Evolutionary conservation across 768 basidiomycete genomes (phyloP).

Genomic region (Xanthoconium stramineum): DNA sequence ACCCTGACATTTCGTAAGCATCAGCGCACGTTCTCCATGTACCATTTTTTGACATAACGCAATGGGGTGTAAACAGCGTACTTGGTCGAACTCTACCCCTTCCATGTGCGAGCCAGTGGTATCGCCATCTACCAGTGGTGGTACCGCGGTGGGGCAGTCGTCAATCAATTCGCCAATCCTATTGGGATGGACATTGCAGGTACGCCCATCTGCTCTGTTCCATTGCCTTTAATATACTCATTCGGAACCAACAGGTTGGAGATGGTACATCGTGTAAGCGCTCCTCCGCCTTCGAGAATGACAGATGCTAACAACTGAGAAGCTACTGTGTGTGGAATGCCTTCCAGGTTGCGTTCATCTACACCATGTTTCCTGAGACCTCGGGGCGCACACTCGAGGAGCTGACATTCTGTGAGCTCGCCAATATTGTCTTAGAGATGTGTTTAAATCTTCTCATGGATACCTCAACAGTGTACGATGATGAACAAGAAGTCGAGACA

Average conservation of each 20-base stretch:
- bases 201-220: not conserved
- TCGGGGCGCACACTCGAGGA: conserved; percentile 1
- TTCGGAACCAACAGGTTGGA: not conserved
- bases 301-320: not conserved
- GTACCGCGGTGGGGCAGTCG: conserved; percentile 35
- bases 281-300: too few species aligned
- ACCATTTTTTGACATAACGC: not conserved
- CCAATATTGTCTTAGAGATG: not conserved
- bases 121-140: conserved; percentile 63
- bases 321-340: not conserved
- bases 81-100: conserved; percentile 65
- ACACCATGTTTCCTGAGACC: not conserved
- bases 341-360: not conserved
- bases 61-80: conserved; percentile 37
- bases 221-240: too few species aligned
- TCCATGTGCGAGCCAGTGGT: conserved; percentile 58
- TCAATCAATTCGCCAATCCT: conserved; percentile 13
- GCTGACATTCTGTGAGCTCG: conserved; percentile 7
- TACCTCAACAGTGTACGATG: not conserved
- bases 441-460: not conserved
- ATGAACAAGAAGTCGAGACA: not conserved
- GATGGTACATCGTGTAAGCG: conserved; percentile 4
- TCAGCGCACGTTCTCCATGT: too few species aligned
- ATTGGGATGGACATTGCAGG: conserved; percentile 13
- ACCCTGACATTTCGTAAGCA: conserved; percentile 9